Conservation (phyloP, 805 yeast species). For the Ogataea paraovalis region DNA sequence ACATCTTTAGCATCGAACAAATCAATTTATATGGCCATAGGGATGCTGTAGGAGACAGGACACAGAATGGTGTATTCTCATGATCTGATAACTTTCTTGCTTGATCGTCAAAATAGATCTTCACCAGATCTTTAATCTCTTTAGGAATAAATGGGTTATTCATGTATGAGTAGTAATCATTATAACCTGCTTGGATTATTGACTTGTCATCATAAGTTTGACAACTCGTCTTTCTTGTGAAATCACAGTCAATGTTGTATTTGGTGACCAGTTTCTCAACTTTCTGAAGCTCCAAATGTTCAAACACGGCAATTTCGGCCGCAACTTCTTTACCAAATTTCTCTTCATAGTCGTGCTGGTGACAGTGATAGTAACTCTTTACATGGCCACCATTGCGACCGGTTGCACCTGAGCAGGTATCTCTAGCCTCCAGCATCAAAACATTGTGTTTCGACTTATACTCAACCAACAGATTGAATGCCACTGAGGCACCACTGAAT, state of each 20-base stretch:
- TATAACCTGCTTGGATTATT: slow-evolving; percentile 9
- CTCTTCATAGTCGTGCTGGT: slow-evolving; percentile 12
- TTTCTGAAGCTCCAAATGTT: slow-evolving; percentile 31
- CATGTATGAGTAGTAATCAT: slow-evolving; percentile 22
- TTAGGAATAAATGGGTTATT: slow-evolving; percentile 29
- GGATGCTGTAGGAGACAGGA: slow-evolving; percentile 39
- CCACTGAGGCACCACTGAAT: slow-evolving; percentile 40
- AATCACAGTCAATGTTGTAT: slow-evolving; percentile 36
- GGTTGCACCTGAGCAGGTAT: slow-evolving; percentile 38
- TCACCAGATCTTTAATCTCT: slow-evolving; percentile 25
- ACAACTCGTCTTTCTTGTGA: slow-evolving; percentile 31
- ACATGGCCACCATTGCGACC: slow-evolving; percentile 49
- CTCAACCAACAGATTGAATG: slow-evolving; percentile 33
- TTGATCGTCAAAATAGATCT: slow-evolving; percentile 30
- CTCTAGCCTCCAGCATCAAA: slow-evolving; percentile 23
- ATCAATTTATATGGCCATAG: slow-evolving; percentile 45
- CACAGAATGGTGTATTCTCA: slow-evolving; percentile 26
- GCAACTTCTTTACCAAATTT: slow-evolving; percentile 26
- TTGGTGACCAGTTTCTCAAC: slow-evolving; percentile 33
- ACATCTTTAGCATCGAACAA: slow-evolving; percentile 29
- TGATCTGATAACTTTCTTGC: slow-evolving; percentile 28
- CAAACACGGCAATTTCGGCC: slow-evolving; percentile 35
- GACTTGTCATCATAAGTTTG: slow-evolving; percentile 30
- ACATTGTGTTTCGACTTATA: slow-evolving; percentile 17
- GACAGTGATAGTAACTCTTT: slow-evolving; percentile 30